Conservation (phyloP, 2,329 filamentous ascomycete genomes). For the Lecanicillium sp. region DNA sequence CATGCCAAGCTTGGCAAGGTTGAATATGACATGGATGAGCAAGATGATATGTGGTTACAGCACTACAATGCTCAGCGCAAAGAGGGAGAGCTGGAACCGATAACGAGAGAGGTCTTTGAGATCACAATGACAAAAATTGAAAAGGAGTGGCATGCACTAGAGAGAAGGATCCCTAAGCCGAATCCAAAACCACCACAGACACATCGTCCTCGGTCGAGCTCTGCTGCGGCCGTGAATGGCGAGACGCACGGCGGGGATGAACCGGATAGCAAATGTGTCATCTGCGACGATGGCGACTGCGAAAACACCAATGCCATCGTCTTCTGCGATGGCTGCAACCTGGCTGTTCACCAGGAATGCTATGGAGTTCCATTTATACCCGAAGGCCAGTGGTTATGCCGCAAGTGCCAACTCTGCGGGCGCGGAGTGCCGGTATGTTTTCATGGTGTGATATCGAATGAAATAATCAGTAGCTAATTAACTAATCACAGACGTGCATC, state of each 20-base stretch:
- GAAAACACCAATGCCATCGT: slow-evolving; percentile 99
- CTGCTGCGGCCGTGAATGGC: slow-evolving; percentile 89
- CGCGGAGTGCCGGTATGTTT: slow-evolving; percentile 59
- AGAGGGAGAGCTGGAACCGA: slow-evolving; percentile 64
- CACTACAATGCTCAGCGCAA: slow-evolving; percentile 72
- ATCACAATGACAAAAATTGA: slow-evolving; percentile 98
- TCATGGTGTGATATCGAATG: too few relatives aligned
- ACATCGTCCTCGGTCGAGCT: slow-evolving; percentile 84
- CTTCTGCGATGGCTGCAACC: slow-evolving; percentile 95
- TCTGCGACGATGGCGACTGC: slow-evolving; percentile 98
- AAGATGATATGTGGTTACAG: slow-evolving; percentile 94
- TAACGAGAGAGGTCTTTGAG: slow-evolving; percentile 91
- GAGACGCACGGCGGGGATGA: slow-evolving; percentile 80
- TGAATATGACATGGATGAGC: slow-evolving; percentile 99
- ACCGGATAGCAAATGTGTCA: slow-evolving; percentile 93
- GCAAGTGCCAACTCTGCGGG: slow-evolving; percentile 92
- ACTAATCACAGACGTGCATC: slow-evolving; percentile 64
- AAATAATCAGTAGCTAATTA: slow-evolving; percentile 9
- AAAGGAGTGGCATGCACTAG: slow-evolving; percentile 94
- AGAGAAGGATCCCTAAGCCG: slow-evolving; percentile 93
- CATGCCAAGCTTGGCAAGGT: slow-evolving; percentile 61
- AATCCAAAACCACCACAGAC: slow-evolving; percentile 95
- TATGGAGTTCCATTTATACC: slow-evolving; percentile 98
- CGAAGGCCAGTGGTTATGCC: slow-evolving; percentile 95
- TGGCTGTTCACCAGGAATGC: slow-evolving; percentile 97